These are phyloP conservation scores for Leucogyrophana mollusca DNA, from an alignment of 768 basidiomycete genomes.

Conservation along the genomic window DNA sequence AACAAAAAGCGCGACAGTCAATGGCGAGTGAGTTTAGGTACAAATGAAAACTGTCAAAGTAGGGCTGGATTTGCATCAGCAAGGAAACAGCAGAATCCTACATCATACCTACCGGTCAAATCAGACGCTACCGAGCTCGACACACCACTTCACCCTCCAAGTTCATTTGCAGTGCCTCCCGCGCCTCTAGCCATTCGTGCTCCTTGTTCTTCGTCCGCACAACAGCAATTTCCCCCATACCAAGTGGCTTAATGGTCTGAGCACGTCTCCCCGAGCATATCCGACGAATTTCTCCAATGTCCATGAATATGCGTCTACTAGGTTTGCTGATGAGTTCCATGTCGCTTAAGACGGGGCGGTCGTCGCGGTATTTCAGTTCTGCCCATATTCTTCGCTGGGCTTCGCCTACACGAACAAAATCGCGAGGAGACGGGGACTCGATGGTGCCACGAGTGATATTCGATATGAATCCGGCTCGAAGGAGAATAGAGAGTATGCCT, in stretches of 20 bases:
- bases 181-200: conserved; percentile 86
- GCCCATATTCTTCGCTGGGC: conserved; percentile 88
- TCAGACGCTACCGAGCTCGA: conserved; percentile 50
- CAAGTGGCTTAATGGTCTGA: conserved; percentile 77
- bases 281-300: conserved; percentile 64
- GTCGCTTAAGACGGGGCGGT: conserved; percentile 74
- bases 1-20: too few species aligned
- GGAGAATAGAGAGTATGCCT: conserved; percentile 88
- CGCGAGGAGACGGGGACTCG: conserved; percentile 57
- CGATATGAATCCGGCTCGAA: conserved; percentile 86
- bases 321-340: conserved; percentile 87
- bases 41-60: too few species aligned
- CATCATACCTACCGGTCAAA: too few species aligned
- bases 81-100: too few species aligned
- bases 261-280: conserved; percentile 83
- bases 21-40: too few species aligned
- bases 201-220: conserved; percentile 70
- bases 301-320: conserved; percentile 77
- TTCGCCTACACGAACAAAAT: conserved; percentile 58
- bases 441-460: conserved; percentile 79
- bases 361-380: conserved; percentile 89
- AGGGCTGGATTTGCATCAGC: too few species aligned
- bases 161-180: conserved; percentile 82
- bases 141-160: conserved; percentile 87
- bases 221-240: conserved; percentile 91